These are phyloP conservation scores for Colletotrichum neosansevieriae DNA, from an alignment of 2,329 filamentous ascomycete species.

Conservation along the genomic window DNA sequence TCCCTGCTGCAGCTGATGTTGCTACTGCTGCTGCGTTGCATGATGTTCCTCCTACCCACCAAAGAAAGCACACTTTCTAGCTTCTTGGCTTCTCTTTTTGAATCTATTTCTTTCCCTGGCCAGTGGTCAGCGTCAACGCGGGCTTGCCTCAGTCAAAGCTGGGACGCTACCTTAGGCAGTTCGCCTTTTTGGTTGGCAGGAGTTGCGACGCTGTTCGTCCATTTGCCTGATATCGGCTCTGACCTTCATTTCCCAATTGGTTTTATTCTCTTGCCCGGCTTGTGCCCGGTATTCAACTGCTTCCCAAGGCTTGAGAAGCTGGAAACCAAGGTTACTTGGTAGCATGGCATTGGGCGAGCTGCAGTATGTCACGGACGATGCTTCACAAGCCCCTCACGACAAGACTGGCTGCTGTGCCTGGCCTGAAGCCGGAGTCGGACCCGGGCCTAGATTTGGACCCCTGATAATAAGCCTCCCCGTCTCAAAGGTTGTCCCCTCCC, in stretches of 20 bases:
- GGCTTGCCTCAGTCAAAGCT: constrained; percentile 25
- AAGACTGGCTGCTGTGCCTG: constrained; percentile 1
- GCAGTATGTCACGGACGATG: too few species aligned
- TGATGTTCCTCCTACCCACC: neutral
- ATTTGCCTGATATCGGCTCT: constrained; percentile 26
- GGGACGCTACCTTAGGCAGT: constrained; percentile 12
- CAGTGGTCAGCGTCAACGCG: constrained; percentile 6
- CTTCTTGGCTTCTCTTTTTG: neutral
- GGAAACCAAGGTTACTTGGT: constrained; percentile 5
- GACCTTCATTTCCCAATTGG: constrained; percentile 16
- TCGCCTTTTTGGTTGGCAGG: constrained; percentile 24
- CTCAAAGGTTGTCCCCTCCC: constrained; percentile 20
- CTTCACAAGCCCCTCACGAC: neutral
- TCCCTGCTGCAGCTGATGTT: neutral
- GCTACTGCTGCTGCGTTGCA: neutral
- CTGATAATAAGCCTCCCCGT: constrained; percentile 27
- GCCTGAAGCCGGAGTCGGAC: constrained; percentile 17
- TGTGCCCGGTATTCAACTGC: neutral
- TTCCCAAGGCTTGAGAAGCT: constrained; percentile 20
- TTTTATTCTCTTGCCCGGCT: neutral
- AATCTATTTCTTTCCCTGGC: neutral
- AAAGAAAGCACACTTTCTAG: neutral
- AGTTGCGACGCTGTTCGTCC: constrained; percentile 21
- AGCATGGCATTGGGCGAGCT: neutral
- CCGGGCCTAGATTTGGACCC: constrained; percentile 22